These are phyloP conservation scores for Avena eriantha DNA, from an alignment of 176 grass and related monocot genomes.

Conservation along the genomic window DNA sequence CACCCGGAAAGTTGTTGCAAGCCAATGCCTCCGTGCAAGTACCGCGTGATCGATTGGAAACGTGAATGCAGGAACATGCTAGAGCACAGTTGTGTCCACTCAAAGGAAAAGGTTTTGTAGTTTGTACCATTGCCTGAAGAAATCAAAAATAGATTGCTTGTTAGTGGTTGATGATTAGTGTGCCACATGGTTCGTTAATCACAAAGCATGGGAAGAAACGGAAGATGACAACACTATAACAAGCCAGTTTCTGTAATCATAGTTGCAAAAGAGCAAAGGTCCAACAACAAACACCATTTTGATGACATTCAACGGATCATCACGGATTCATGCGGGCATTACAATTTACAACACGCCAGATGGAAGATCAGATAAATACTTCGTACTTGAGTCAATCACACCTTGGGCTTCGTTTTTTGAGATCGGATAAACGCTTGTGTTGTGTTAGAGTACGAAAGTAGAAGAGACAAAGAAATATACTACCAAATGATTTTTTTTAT, in stretches of 20 bases:
- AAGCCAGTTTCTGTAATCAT: background rate
- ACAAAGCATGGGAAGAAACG: background rate
- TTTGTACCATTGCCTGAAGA: background rate
- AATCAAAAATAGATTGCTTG: background rate
- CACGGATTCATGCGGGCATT: background rate
- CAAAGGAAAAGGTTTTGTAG: background rate
- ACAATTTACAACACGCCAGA: background rate
- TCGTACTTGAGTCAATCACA: background rate
- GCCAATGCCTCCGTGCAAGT: background rate
- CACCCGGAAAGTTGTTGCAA: background rate
- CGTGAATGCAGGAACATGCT: background rate
- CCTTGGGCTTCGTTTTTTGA: background rate
- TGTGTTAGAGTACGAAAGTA: too few species aligned
- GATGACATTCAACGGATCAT: background rate
- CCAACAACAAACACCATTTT: background rate
- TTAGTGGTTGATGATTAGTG: background rate
- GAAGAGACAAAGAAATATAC: too few species aligned
- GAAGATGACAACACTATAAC: constrained; percentile 3
- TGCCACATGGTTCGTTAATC: background rate
- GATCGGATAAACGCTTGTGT: background rate
- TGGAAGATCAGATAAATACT: background rate
- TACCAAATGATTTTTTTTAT: too few species aligned
- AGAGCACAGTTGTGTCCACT: background rate
- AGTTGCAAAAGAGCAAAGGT: background rate
- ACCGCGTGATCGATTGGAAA: constrained; percentile 8